These are phyloP conservation scores for Pythium sp. DNA, from an alignment of 352 stramenopile genomes.

Conservation along the genomic window DNA sequence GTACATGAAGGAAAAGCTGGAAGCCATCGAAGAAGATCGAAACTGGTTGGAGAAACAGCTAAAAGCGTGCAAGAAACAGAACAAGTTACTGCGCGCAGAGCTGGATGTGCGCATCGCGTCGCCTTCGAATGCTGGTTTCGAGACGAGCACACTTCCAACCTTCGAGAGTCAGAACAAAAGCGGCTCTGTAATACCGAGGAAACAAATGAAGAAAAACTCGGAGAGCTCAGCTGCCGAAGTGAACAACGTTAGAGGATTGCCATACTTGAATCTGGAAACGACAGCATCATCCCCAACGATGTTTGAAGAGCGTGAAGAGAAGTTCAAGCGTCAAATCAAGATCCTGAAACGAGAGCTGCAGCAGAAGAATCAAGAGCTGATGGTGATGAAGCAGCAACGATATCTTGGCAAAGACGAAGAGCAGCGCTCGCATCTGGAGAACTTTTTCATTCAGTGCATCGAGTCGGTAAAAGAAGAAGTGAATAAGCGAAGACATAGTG, in stretches of 20 bases:
- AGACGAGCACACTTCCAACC: conserved; percentile 27
- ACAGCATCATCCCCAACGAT: conserved; percentile 16
- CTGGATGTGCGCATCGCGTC: conserved; percentile 59
- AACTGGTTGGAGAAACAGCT: conserved; percentile 92
- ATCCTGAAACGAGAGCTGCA: conserved; percentile 65
- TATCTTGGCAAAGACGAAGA: conserved; percentile 27
- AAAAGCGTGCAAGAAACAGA: conserved; percentile 93
- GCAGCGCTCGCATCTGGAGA: conserved; percentile 53
- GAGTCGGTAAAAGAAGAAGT: conserved; percentile 82
- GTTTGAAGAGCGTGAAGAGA: conserved; percentile 63
- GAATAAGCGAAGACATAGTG: conserved; percentile 35
- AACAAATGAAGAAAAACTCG: conserved; percentile 17
- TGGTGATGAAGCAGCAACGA: conserved; percentile 36
- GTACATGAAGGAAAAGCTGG: conserved; percentile 90
- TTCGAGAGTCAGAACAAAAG: conserved; percentile 36
- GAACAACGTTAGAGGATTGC: conserved; percentile 19
- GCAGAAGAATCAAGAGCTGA: conserved; percentile 57
- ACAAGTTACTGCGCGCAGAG: conserved; percentile 88
- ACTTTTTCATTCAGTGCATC: conserved; percentile 82
- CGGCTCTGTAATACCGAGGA: conserved; percentile 11
- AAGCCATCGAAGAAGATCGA: conserved; percentile 89
- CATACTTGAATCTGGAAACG: conserved; percentile 33
- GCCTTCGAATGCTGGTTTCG: conserved; percentile 25
- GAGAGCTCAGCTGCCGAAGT: conserved; percentile 3
- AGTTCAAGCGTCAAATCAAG: conserved; percentile 65